phyloP scores from a whole-genome alignment of 2,329 filamentous ascomycete species.

The Aspergillus udagawae region DNA sequence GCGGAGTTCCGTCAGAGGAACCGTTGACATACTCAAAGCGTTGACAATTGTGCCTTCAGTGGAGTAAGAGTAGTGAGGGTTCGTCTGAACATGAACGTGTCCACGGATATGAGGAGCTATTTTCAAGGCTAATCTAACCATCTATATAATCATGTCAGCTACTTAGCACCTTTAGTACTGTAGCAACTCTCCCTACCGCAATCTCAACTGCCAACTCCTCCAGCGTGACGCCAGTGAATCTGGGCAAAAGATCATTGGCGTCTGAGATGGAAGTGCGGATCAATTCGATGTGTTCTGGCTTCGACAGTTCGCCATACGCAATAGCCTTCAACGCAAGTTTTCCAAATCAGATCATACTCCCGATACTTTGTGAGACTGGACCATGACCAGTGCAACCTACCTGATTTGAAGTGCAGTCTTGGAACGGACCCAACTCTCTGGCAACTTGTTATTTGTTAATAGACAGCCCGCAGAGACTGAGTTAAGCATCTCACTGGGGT shows the following conservation, averaged over 20 bases:
- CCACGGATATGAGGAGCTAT: constrained; percentile 50
- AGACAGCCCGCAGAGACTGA: neutral
- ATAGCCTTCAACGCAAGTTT: constrained; percentile 39
- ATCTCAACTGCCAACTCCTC: constrained; percentile 55
- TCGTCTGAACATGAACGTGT: constrained; percentile 57
- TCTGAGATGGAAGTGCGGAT: constrained; percentile 17
- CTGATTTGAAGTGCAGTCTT: constrained; percentile 55
- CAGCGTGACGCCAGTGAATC: constrained; percentile 34
- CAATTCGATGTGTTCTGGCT: constrained; percentile 33
- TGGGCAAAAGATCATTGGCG: constrained; percentile 34
- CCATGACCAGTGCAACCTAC: constrained; percentile 21
- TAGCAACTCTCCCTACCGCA: constrained; percentile 39
- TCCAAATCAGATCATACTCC: neutral
- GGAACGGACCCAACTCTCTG: constrained; percentile 45
- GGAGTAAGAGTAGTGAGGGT: constrained; percentile 54
- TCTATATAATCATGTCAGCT: constrained; percentile 34
- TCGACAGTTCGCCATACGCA: constrained; percentile 46
- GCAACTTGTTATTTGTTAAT: constrained; percentile 35
- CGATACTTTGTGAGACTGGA: neutral
- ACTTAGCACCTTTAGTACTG: neutral
- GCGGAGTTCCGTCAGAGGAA: neutral
- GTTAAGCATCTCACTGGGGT: neutral
- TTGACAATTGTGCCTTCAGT: constrained; percentile 48
- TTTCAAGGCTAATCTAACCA: constrained; percentile 52
- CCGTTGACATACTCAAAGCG: constrained; percentile 43